Conservation (phyloP, 352 stramenopile genomes). For the Pythium sp. region DNA sequence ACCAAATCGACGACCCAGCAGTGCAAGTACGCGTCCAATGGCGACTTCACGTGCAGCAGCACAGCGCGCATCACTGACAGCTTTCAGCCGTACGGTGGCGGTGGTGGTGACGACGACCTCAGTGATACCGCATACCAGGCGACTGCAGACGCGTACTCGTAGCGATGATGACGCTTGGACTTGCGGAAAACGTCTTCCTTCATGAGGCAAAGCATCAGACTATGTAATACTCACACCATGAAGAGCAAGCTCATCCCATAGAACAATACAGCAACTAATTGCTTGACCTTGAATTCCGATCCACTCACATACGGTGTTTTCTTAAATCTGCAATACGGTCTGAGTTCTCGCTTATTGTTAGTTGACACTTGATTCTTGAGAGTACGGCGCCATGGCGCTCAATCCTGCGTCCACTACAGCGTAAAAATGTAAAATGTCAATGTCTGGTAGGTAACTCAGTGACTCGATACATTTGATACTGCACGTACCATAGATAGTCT, state of each 20-base stretch:
- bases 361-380: slow-evolving; percentile 16
- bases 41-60: slow-evolving; percentile 11
- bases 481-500: slow-evolving; percentile 84
- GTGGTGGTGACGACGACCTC: not conserved
- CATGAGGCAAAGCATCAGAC: not conserved
- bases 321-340: not conserved
- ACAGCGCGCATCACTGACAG: not conserved
- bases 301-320: not conserved
- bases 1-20: slow-evolving; percentile 4
- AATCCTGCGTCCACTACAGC: slow-evolving; percentile 70
- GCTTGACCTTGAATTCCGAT: not conserved
- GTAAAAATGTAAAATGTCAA: not conserved
- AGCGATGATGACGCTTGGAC: not conserved
- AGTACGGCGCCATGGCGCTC: slow-evolving; percentile 47
- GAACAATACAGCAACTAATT: not conserved
- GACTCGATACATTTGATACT: not conserved
- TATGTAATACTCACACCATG: not conserved
- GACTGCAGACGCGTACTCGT: not conserved
- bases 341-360: not conserved
- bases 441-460: not conserved
- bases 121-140: not conserved
- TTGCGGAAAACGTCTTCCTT: not conserved
- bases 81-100: not conserved
- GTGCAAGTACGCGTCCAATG: slow-evolving; percentile 5
- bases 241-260: not conserved